Conservation (phyloP, 257 asterid genomes). For the Gentiana dahurica region DNA sequence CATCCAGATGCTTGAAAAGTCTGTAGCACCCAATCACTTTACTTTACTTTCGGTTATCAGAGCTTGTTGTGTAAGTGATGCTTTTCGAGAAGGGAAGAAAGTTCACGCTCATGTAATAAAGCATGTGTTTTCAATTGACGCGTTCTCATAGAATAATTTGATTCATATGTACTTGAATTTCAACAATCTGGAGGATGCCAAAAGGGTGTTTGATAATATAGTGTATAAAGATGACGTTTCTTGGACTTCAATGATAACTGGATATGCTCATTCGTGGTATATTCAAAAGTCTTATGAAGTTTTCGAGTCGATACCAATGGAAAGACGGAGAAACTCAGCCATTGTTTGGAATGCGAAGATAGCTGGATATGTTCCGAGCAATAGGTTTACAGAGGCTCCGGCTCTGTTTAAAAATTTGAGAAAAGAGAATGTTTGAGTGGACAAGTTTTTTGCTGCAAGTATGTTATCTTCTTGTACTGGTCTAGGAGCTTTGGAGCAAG, state of each 20-base stretch:
- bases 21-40: no score
- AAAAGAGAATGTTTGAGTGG: conserved; percentile 33
- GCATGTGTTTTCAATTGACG: no score
- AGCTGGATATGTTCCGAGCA: conserved; percentile 54
- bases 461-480: conserved; percentile 71
- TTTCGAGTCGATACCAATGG: conserved; percentile 43
- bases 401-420: conserved; percentile 46
- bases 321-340: conserved; percentile 25
- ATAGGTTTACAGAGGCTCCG: conserved; percentile 46
- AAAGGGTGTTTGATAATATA: conserved; percentile 44
- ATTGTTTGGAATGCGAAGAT: conserved; percentile 76
- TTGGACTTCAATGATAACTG: conserved; percentile 83
- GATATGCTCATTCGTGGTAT: conserved; percentile 43
- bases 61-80: no score
- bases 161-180: conserved; percentile 63
- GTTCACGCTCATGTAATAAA: no score
- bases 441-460: conserved; percentile 75
- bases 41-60: no score
- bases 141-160: conserved; percentile 63
- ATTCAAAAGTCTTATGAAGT: conserved; percentile 41
- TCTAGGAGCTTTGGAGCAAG: conserved; percentile 65
- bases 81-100: no score
- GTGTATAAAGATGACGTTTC: conserved; percentile 50
- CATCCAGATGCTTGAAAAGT: no score
- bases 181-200: conserved; percentile 45